phyloP scores from a whole-genome alignment of 1,284 basidiomycete genomes.

The Boletus sp. region DNA sequence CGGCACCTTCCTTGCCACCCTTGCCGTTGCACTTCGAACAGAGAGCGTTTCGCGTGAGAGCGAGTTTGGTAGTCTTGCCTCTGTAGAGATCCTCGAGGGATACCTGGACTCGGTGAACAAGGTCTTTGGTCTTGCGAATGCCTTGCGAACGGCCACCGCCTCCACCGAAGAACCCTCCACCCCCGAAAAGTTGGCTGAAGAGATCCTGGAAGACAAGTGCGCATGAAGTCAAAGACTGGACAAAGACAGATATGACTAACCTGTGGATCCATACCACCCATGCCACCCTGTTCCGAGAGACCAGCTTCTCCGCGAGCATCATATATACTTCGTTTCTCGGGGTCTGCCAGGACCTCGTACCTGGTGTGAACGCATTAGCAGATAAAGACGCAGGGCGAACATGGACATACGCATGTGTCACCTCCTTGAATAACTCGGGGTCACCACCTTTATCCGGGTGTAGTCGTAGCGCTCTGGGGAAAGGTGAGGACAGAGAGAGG shows the following conservation, averaged over 20 bases:
- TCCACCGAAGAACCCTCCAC: conserved; percentile 51
- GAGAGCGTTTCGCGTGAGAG: conserved; percentile 92
- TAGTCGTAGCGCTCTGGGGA: conserved; percentile 72
- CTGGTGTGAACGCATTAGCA: conserved; percentile 38
- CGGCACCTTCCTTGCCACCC: conserved; percentile 96
- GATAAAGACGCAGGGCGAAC: conserved; percentile 28
- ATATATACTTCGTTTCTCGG: conserved; percentile 82
- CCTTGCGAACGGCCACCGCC: conserved; percentile 64
- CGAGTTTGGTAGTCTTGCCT: conserved; percentile 97
- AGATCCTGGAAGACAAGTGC: conserved; percentile 64
- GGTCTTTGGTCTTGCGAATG: conserved; percentile 97
- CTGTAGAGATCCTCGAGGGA: conserved; percentile 97
- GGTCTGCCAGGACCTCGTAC: conserved; percentile 92
- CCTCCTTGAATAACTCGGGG: conserved; percentile 96
- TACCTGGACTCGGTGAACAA: conserved; percentile 95
- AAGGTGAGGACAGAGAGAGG: conserved; percentile 13
- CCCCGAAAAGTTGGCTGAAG: conserved; percentile 93
- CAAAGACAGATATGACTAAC: conserved; percentile 37
- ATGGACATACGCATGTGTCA: conserved; percentile 86
- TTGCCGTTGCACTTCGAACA: conserved; percentile 93
- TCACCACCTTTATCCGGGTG: conserved; percentile 98
- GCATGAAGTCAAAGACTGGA: neutral
- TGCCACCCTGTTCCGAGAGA: conserved; percentile 80
- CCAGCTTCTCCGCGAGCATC: conserved; percentile 95
- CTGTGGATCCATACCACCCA: conserved; percentile 96